Percentiles rank a stretch among this genome's conserved stretches.
These are phyloP conservation scores for Benincasa hispida DNA, from an alignment of 306 rosid species.

Conservation along the genomic window DNA sequence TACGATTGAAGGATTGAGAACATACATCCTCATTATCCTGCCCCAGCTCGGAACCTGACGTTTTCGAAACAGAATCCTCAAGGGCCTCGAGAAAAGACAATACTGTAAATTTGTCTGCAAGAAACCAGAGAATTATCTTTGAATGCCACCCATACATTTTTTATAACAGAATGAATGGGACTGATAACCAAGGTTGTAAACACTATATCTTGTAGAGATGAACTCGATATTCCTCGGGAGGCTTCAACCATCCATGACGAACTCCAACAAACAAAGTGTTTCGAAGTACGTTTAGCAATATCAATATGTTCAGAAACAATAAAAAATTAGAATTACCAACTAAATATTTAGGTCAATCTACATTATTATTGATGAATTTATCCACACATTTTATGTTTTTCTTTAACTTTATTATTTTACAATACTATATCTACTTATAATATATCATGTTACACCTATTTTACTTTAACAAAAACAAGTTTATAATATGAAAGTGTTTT, in stretches of 20 bases:
- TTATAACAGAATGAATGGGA: neutral
- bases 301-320: too few species aligned
- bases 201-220: too few species aligned
- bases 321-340: too few species aligned
- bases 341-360: too few species aligned
- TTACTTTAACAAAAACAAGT: too few species aligned
- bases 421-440: neutral
- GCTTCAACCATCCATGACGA: neutral
- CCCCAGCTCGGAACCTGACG: constrained; percentile 29
- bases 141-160: neutral
- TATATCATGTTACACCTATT: neutral
- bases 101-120: constrained; percentile 82
- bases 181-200: neutral
- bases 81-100: constrained; percentile 91
- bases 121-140: neutral
- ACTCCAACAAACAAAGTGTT: neutral
- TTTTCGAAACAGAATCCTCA: constrained; percentile 64
- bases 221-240: neutral
- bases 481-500: too few species aligned
- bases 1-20: constrained; percentile 32
- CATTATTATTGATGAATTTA: too few species aligned
- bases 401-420: too few species aligned
- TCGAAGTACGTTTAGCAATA: too few species aligned
- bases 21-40: constrained; percentile 58
- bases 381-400: too few species aligned